Evolutionary conservation across 2,329 filamentous ascomycete genomes (phyloP).

Genomic region (Aspergillus persii): DNA sequence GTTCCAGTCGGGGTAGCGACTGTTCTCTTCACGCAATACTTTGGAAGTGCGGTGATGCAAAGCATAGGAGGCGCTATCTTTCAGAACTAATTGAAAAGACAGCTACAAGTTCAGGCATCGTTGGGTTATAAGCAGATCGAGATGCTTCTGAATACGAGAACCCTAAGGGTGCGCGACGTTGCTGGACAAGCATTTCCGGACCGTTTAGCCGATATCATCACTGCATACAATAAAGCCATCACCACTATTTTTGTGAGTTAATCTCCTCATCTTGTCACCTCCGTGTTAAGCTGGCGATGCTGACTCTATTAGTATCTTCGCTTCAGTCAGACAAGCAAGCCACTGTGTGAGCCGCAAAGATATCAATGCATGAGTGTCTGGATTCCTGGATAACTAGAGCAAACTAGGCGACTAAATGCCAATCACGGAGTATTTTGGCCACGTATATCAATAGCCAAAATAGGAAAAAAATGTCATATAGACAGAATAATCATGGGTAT

Average conservation of each 20-base stretch:
- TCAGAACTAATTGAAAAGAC: conserved; percentile 2
- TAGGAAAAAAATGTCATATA: too few relatives aligned
- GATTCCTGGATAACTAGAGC: too few relatives aligned
- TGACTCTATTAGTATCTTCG: conserved; percentile 8
- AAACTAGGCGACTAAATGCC: too few relatives aligned
- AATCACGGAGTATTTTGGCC: too few relatives aligned
- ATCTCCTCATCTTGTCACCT: background rate
- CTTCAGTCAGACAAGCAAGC: conserved; percentile 4
- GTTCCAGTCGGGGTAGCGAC: conserved; percentile 9
- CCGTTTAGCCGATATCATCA: background rate
- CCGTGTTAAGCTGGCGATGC: background rate
- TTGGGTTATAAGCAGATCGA: conserved; percentile 4
- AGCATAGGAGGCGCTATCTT: conserved; percentile 10
- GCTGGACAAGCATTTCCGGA: conserved; percentile 3
- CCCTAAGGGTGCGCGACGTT: conserved; percentile 1
- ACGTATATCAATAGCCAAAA: too few relatives aligned
- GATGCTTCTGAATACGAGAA: conserved; percentile 7
- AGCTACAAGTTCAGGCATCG: conserved; percentile 4
- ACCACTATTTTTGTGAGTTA: conserved; percentile 11
- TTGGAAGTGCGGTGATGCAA: conserved; percentile 14
- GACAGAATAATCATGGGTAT: too few relatives aligned
- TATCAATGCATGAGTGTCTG: too few relatives aligned
- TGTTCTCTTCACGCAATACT: conserved; percentile 12
- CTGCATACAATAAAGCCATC: conserved; percentile 9
- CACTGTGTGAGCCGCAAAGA: background rate